These are phyloP conservation scores for Quaeritorhiza haematococci DNA, from an alignment of 371 early-diverging fungal genomes.

Conservation along the genomic window DNA sequence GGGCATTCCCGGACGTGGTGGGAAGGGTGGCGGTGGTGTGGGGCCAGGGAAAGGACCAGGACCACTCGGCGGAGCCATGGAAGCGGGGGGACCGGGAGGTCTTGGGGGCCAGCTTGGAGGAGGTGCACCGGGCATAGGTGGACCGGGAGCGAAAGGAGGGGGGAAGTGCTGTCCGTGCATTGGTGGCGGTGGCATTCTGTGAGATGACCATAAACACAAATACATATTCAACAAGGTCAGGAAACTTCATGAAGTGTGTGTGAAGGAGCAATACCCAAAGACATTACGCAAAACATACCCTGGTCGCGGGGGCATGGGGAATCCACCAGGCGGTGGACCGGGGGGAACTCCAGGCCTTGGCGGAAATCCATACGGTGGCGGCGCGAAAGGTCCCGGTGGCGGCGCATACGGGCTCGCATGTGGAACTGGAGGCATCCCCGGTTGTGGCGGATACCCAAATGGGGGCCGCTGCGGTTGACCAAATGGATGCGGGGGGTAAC, in stretches of 20 bases:
- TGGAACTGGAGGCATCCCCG: constrained; percentile 19
- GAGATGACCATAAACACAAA: background rate
- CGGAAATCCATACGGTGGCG: constrained; percentile 10
- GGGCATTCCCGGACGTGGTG: background rate
- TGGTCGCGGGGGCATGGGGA: constrained; percentile 1
- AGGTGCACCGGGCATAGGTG: background rate
- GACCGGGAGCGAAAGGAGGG: background rate
- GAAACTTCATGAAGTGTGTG: background rate
- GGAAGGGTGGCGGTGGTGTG: background rate
- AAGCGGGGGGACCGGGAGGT: background rate
- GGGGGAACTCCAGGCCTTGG: constrained; percentile 14
- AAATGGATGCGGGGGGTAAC: constrained; percentile 1
- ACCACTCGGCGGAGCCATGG: background rate
- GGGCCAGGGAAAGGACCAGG: background rate
- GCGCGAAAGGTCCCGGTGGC: background rate
- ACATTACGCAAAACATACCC: background rate
- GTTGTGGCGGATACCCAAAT: constrained; percentile 3
- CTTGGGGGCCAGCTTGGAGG: background rate
- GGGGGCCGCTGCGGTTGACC: background rate
- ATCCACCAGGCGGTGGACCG: constrained; percentile 3
- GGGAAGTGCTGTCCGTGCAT: background rate
- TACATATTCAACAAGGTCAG: background rate
- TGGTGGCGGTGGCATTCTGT: constrained; percentile 1
- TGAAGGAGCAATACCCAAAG: background rate
- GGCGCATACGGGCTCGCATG: constrained; percentile 3